Conservation (phyloP, 352 stramenopile species). For the Pythium grandisporangium region DNA sequence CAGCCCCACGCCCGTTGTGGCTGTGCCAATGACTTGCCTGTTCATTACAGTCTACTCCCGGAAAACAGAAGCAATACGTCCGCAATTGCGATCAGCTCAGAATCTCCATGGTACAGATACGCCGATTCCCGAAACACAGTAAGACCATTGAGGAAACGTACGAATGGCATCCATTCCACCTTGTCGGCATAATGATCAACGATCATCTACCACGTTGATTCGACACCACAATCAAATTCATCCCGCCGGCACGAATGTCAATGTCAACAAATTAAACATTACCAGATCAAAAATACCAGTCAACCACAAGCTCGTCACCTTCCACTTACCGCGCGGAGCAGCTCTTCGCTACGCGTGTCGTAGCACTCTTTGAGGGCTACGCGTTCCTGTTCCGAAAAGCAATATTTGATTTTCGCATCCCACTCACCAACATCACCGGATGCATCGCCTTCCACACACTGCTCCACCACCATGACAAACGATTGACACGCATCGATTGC, state of each 20-base stretch:
- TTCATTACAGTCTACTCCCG: slow-evolving; percentile 46
- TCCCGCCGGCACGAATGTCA: too few species aligned
- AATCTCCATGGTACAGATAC: too few species aligned
- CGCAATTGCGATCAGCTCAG: background rate
- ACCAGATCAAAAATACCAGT: too few species aligned
- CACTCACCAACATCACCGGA: slow-evolving; percentile 62
- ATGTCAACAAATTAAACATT: too few species aligned
- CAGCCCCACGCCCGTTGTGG: slow-evolving; percentile 43
- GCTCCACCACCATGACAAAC: background rate
- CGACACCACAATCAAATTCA: too few species aligned
- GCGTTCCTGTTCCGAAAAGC: slow-evolving; percentile 51
- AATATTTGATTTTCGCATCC: slow-evolving; percentile 61
- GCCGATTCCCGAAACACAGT: too few species aligned
- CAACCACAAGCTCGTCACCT: background rate
- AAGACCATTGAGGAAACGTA: too few species aligned
- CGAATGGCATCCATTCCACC: slow-evolving; percentile 71
- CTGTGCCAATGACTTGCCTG: slow-evolving; percentile 43
- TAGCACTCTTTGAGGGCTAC: slow-evolving; percentile 48
- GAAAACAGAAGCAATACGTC: background rate
- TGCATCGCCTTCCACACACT: slow-evolving; percentile 76
- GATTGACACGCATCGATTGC: background rate
- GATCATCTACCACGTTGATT: slow-evolving; percentile 75
- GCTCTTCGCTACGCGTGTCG: slow-evolving; percentile 33
- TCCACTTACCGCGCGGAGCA: slow-evolving; percentile 34
- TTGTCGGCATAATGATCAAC: slow-evolving; percentile 29